Evolutionary conservation across 805 yeast species (phyloP).

Genomic region (Metschnikowia vanudenii): DNA sequence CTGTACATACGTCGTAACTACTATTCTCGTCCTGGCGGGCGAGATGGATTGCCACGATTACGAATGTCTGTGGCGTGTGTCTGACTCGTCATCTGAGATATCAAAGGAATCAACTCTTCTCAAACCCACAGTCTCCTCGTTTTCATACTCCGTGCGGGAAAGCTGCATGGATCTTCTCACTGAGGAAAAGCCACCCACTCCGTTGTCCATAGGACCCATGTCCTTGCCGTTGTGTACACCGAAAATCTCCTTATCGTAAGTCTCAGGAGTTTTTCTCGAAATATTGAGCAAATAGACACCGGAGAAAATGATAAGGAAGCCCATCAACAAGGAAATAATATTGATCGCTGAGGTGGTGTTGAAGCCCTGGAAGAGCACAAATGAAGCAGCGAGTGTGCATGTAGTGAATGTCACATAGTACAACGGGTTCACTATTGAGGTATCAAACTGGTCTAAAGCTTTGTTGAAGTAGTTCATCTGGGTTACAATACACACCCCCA

Average conservation of each 20-base stretch:
- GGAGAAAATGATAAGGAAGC: conserved; percentile 80
- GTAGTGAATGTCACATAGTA: conserved; percentile 92
- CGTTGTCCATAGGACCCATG: conserved; percentile 74
- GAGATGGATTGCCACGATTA: neutral
- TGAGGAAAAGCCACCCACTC: conserved; percentile 69
- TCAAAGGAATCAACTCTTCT: conserved; percentile 65
- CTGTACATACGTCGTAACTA: neutral
- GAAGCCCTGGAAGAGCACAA: conserved; percentile 82
- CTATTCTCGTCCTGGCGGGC: neutral
- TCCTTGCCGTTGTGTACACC: conserved; percentile 54
- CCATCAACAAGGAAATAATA: conserved; percentile 76
- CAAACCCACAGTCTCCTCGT: conserved; percentile 50
- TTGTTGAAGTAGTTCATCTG: conserved; percentile 94
- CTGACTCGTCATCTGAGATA: conserved; percentile 41
- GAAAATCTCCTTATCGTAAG: conserved; percentile 51
- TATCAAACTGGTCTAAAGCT: conserved; percentile 90
- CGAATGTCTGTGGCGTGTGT: conserved; percentile 18
- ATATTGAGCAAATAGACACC: conserved; percentile 84
- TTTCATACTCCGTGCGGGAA: conserved; percentile 42
- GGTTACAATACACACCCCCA: conserved; percentile 76
- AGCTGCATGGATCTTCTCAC: conserved; percentile 75
- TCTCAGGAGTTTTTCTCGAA: conserved; percentile 62
- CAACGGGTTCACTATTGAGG: conserved; percentile 86
- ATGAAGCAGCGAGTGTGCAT: conserved; percentile 80
- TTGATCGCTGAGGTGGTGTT: conserved; percentile 79